Evolutionary conservation across 1,284 basidiomycete species (phyloP).

Genomic region (Ganoderma leucocontextum): DNA sequence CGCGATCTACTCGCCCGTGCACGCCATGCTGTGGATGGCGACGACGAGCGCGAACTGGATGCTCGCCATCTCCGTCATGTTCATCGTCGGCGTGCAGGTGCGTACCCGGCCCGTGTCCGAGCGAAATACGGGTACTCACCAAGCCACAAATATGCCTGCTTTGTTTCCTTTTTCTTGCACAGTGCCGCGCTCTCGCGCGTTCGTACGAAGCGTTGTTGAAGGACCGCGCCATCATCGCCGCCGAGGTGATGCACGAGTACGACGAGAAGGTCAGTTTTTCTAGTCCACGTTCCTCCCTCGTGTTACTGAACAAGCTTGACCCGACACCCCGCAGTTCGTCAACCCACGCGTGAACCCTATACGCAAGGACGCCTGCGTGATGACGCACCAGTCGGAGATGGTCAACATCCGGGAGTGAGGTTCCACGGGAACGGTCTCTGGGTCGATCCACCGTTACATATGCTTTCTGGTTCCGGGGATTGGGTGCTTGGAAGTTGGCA

Average conservation of each 20-base stretch:
- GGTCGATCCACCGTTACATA: background rate
- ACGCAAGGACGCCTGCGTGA: conserved; percentile 79
- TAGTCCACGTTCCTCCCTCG: background rate
- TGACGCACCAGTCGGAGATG: conserved; percentile 86
- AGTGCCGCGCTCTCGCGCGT: conserved; percentile 54
- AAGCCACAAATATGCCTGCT: background rate
- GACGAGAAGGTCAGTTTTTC: conserved; percentile 69
- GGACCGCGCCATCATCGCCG: conserved; percentile 78
- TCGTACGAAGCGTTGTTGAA: conserved; percentile 73
- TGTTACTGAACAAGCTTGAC: background rate
- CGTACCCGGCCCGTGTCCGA: conserved; percentile 21
- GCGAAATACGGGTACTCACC: background rate
- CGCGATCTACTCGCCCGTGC: conserved; percentile 79
- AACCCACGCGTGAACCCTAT: conserved; percentile 81
- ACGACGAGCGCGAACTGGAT: conserved; percentile 80
- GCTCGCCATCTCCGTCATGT: conserved; percentile 71
- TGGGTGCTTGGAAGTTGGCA: conserved; percentile 7
- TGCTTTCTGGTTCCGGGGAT: background rate
- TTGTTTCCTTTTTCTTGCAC: conserved; percentile 42
- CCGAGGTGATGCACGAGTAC: conserved; percentile 89
- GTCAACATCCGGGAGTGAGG: conserved; percentile 45
- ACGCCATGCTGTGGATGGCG: conserved; percentile 76
- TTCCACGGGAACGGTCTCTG: conserved; percentile 6
- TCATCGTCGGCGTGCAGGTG: conserved; percentile 68
- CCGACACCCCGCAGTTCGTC: conserved; percentile 68